A percentile compares a stretch with the other conserved stretches of the same genome.
These are phyloP conservation scores for Metarhizium sp. DNA, from an alignment of 2,329 filamentous ascomycete species.

Conservation along the genomic window DNA sequence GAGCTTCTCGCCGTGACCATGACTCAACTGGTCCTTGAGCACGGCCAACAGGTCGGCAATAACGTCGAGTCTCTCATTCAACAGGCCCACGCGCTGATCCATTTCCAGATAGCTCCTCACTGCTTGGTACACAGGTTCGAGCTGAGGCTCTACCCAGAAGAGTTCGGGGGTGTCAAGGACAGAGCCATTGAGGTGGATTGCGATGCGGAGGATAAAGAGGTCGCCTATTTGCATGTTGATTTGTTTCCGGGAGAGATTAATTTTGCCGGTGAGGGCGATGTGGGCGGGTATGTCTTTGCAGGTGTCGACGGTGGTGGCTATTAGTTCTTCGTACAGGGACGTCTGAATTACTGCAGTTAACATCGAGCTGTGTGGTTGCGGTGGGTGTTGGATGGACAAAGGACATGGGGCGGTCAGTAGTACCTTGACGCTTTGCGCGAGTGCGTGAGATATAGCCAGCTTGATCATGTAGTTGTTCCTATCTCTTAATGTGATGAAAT, in stretches of 20 bases:
- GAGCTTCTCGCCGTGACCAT: conserved; percentile 81
- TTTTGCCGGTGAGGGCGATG: conserved; percentile 86
- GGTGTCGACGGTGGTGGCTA: conserved; percentile 85
- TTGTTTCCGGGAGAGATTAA: conserved; percentile 75
- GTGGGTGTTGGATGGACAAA: neutral
- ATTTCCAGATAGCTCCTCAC: conserved; percentile 95
- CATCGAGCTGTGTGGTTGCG: neutral
- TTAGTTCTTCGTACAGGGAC: conserved; percentile 89
- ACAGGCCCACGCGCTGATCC: conserved; percentile 83
- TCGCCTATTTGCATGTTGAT: conserved; percentile 99
- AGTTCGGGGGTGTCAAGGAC: conserved; percentile 94
- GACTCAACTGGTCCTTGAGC: conserved; percentile 88
- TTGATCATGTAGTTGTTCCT: conserved; percentile 98
- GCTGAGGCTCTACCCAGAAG: conserved; percentile 96
- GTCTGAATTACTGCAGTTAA: conserved; percentile 45
- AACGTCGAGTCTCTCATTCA: conserved; percentile 79
- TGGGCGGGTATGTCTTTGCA: conserved; percentile 90
- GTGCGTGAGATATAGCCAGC: conserved; percentile 87
- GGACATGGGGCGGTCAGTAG: conserved; percentile 5
- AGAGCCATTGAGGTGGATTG: conserved; percentile 93
- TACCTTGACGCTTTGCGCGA: conserved; percentile 92
- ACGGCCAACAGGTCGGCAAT: conserved; percentile 90
- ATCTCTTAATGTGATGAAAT: conserved; percentile 91
- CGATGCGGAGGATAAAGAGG: conserved; percentile 94
- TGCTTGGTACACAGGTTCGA: conserved; percentile 93